These are phyloP conservation scores for Ophiorrhiza pumila DNA, from an alignment of 257 asterid species.

Conservation along the genomic window DNA sequence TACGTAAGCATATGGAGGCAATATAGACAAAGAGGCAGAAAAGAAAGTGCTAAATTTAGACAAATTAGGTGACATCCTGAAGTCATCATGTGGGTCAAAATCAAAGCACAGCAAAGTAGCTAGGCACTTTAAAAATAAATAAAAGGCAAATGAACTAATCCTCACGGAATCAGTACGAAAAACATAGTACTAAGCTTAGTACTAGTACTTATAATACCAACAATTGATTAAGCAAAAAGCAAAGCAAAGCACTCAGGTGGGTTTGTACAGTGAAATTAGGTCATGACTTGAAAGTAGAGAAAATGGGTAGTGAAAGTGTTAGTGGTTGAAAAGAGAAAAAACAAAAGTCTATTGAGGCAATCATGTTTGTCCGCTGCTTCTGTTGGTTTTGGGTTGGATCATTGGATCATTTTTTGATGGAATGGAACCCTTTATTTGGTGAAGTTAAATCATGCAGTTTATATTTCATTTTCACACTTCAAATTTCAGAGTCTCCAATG, in stretches of 20 bases:
- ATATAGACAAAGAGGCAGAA: neutral
- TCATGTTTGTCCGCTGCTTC: conserved; percentile 12
- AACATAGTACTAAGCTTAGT: neutral
- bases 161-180: conserved; percentile 22
- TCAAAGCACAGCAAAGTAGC: neutral
- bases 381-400: neutral
- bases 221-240: too few species aligned
- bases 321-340: conserved; percentile 2
- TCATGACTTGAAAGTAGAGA: neutral
- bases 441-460: conserved; percentile 3
- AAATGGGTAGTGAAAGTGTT: neutral
- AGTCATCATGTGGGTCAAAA: neutral
- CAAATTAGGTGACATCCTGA: neutral
- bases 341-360: conserved; percentile 24
- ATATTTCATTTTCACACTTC: neutral
- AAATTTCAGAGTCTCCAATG: neutral
- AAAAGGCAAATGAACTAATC: neutral
- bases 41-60: neutral
- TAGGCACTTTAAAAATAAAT: too few species aligned
- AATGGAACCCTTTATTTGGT: conserved; percentile 7
- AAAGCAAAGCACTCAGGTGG: conserved; percentile 1
- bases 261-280: conserved; percentile 23
- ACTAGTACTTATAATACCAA: too few species aligned
- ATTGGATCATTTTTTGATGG: too few species aligned
- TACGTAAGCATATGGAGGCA: neutral